phyloP scores from a whole-genome alignment of 345 rosid genomes.

The Sisymbrium irio region DNA sequence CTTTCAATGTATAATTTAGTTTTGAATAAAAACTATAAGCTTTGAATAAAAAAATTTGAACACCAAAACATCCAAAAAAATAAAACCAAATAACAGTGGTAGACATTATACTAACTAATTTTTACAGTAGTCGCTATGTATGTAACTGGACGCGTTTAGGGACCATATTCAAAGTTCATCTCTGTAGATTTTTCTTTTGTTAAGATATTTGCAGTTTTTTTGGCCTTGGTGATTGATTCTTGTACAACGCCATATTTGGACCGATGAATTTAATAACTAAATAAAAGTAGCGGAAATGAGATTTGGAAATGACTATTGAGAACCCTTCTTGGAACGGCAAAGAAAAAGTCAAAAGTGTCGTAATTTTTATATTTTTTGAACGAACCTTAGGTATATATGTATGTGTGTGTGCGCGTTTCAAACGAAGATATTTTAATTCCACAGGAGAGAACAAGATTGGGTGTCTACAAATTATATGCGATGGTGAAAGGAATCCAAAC shows the following conservation, averaged over 20 bases:
- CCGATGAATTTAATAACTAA: background rate
- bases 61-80: too few relatives aligned
- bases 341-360: background rate
- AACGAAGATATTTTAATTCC: background rate
- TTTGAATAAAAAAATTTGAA: too few relatives aligned
- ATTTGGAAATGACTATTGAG: background rate
- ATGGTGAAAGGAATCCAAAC: background rate
- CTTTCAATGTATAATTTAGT: too few relatives aligned
- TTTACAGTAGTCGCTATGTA: background rate
- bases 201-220: background rate
- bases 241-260: background rate
- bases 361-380: background rate
- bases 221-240: background rate
- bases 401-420: background rate
- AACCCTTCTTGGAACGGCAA: slow-evolving; percentile 11
- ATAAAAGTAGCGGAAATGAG: background rate
- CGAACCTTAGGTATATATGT: background rate
- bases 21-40: too few relatives aligned
- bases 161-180: background rate
- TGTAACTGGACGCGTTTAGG: background rate
- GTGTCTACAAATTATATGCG: background rate
- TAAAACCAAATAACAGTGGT: background rate
- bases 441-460: too few relatives aligned
- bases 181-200: background rate
- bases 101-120: background rate